A percentile compares a stretch with the other conserved stretches of the same genome.
Evolutionary conservation across 495 filamentous ascomycete species (phyloP).

Genomic region (Aspergillus avenaceus): DNA sequence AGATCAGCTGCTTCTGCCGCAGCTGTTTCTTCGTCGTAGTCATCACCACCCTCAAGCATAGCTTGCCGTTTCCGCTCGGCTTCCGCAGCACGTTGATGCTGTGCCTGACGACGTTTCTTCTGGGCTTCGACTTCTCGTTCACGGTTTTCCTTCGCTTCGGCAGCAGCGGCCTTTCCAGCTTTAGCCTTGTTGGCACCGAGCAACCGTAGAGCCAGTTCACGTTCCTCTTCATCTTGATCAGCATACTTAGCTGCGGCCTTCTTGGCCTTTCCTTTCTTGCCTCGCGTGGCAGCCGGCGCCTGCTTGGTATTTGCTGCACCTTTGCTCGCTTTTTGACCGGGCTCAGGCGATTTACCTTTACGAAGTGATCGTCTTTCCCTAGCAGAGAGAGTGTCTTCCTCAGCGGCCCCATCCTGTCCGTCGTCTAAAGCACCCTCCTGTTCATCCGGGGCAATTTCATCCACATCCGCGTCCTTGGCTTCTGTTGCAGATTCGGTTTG

Average conservation of each 20-base stretch:
- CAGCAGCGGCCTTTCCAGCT: slow-evolving; percentile 46
- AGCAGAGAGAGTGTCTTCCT: slow-evolving; percentile 37
- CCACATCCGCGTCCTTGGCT: no score
- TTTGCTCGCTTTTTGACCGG: slow-evolving; percentile 3
- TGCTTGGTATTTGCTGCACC: slow-evolving; percentile 17
- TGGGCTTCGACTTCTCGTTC: slow-evolving; percentile 62
- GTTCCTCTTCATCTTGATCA: slow-evolving; percentile 91
- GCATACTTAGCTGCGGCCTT: slow-evolving; percentile 89
- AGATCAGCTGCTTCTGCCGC: slow-evolving; percentile 44
- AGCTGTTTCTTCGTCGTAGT: slow-evolving; percentile 52
- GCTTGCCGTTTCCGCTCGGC: slow-evolving; percentile 56
- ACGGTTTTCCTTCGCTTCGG: slow-evolving; percentile 46
- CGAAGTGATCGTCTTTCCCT: slow-evolving; percentile 45
- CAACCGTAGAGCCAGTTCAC: slow-evolving; percentile 72
- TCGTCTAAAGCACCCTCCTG: slow-evolving; percentile 24
- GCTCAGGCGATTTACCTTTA: slow-evolving; percentile 36
- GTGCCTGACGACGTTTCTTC: slow-evolving; percentile 66
- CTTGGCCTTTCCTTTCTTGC: slow-evolving; percentile 80
- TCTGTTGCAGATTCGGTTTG: no score
- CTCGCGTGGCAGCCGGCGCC: slow-evolving; percentile 55
- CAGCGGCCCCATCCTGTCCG: slow-evolving; percentile 23
- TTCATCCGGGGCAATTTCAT: no score
- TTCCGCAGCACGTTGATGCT: slow-evolving; percentile 69
- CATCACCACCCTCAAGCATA: slow-evolving; percentile 51
- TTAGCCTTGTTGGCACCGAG: slow-evolving; percentile 66